Evolutionary conservation across 768 basidiomycete species (phyloP).

Genomic region (Gloeophyllum trabeum): DNA sequence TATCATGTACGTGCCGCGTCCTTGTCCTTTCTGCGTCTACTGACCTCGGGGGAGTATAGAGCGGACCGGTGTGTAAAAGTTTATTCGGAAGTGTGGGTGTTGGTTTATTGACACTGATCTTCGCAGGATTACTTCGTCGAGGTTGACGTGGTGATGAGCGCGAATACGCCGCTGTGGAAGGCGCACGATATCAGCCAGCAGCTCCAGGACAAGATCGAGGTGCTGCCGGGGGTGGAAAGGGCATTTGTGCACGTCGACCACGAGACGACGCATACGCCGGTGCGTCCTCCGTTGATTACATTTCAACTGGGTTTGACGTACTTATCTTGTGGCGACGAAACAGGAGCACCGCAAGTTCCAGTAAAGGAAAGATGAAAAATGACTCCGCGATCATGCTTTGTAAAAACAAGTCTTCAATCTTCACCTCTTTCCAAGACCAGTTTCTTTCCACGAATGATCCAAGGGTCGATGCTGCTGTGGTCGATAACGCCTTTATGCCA

Average conservation of each 20-base stretch:
- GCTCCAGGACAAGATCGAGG: constrained; percentile 82
- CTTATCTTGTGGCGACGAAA: too few relatives aligned
- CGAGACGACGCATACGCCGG: constrained; percentile 74
- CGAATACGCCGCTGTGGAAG: constrained; percentile 79
- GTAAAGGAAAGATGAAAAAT: too few relatives aligned
- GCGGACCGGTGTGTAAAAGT: constrained; percentile 51
- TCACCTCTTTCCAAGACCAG: too few relatives aligned
- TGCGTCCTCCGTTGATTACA: constrained; percentile 20
- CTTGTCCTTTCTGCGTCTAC: not conserved
- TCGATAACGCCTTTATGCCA: too few relatives aligned
- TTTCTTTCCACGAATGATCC: too few relatives aligned
- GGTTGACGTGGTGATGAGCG: constrained; percentile 89
- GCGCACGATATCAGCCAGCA: constrained; percentile 81
- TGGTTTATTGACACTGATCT: constrained; percentile 3
- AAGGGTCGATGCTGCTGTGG: too few relatives aligned
- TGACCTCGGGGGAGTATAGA: constrained; percentile 27
- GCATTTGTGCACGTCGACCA: constrained; percentile 96
- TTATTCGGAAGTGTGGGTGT: not conserved
- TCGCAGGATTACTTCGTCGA: constrained; percentile 84
- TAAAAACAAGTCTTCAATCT: too few relatives aligned
- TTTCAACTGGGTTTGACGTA: too few relatives aligned
- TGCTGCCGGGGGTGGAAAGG: constrained; percentile 80
- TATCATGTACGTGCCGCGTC: constrained; percentile 59
- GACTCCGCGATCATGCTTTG: too few relatives aligned
- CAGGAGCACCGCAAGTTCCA: constrained; percentile 33